phyloP scores from a whole-genome alignment of 345 rosid genomes.

The Hirschfeldia incana region DNA sequence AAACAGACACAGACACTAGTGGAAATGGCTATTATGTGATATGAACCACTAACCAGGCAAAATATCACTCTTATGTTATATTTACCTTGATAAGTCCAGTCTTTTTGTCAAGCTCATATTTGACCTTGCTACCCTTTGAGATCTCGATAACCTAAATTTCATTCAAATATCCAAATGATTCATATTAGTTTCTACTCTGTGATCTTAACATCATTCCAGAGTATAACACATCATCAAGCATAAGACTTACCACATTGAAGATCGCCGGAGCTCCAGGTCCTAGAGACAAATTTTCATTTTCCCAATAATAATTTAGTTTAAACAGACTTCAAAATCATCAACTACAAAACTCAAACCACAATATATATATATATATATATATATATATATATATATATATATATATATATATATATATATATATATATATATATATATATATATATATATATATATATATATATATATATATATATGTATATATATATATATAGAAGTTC shows the following conservation, averaged over 20 bases:
- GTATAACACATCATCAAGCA: background rate
- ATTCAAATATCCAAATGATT: conserved; percentile 7
- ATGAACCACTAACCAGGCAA: background rate
- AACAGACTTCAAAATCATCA: conserved; percentile 8
- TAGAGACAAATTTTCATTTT: conserved; percentile 16
- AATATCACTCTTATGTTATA: background rate
- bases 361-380: background rate
- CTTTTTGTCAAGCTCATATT: conserved; percentile 95
- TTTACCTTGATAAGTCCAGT: conserved; percentile 93
- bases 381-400: too few relatives aligned
- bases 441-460: background rate
- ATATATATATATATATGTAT: background rate
- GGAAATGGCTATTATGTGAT: background rate
- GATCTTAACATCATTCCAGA: background rate
- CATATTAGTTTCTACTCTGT: background rate
- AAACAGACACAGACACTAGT: background rate
- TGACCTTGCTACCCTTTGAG: conserved; percentile 97
- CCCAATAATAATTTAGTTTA: background rate
- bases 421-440: background rate
- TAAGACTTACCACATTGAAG: conserved; percentile 68
- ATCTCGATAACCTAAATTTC: conserved; percentile 82
- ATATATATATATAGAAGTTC: too few relatives aligned
- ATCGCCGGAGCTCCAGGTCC: conserved; percentile 95
- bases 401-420: too few relatives aligned
- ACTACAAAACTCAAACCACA: too few relatives aligned